Evolutionary conservation across 257 asterid genomes (phyloP).

Genomic region (Solanum clarkiae): DNA sequence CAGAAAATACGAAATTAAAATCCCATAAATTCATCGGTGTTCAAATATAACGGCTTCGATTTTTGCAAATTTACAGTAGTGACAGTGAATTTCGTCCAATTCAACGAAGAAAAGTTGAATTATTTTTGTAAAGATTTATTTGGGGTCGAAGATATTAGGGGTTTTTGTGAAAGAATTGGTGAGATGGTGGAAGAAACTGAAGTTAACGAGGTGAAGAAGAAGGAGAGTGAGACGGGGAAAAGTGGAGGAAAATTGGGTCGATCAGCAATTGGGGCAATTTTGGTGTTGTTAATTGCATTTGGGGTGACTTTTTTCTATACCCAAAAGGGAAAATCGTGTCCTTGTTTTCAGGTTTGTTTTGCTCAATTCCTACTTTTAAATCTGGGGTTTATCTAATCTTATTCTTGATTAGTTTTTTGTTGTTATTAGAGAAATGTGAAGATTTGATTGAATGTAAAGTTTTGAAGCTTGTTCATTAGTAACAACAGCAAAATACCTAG

Average conservation of each 20-base stretch:
- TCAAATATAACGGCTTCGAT: not conserved
- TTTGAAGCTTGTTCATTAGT: not conserved
- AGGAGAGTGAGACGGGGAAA: constrained; percentile 12
- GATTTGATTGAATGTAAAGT: not conserved
- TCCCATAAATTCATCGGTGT: not conserved
- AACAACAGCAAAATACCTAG: not conserved
- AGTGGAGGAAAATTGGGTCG: constrained; percentile 27
- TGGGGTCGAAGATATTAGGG: not conserved
- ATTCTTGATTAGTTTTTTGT: not conserved
- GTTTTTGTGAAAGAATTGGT: not conserved
- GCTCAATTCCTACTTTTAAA: not conserved
- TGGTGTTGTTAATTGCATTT: constrained; percentile 43
- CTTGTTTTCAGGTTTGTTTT: constrained; percentile 61
- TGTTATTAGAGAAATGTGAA: not conserved
- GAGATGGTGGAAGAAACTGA: constrained; percentile 63
- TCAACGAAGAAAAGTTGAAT: not conserved
- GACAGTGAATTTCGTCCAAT: not conserved
- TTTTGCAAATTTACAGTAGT: not conserved
- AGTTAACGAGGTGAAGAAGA: constrained; percentile 13
- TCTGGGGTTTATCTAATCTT: not conserved
- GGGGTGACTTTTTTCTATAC: constrained; percentile 25
- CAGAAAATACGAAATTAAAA: not conserved
- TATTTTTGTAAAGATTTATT: not conserved
- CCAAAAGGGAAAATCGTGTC: constrained; percentile 43
- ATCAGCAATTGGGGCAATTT: constrained; percentile 36